phyloP scores from a whole-genome alignment of 768 basidiomycete species.

The Ephemerocybe angulata region DNA sequence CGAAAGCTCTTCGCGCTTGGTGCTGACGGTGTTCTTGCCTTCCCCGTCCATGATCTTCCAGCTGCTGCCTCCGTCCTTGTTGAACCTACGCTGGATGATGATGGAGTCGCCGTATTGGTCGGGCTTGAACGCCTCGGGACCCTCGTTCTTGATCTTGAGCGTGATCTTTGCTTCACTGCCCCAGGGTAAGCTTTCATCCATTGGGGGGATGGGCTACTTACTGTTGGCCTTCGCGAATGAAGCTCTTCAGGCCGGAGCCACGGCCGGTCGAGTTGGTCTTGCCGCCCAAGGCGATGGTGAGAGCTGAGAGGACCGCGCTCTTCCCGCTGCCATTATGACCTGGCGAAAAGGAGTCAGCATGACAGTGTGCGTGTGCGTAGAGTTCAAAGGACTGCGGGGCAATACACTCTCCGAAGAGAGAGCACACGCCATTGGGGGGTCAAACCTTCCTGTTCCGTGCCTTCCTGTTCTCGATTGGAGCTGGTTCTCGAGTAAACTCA shows the following conservation, averaged over 20 bases:
- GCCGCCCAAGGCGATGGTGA: constrained; percentile 91
- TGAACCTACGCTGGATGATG: constrained; percentile 77
- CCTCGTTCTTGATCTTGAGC: constrained; percentile 83
- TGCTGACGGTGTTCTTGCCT: constrained; percentile 56
- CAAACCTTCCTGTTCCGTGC: constrained; percentile 1
- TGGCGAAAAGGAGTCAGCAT: constrained; percentile 21
- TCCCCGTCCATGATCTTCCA: constrained; percentile 83
- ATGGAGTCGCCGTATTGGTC: constrained; percentile 87
- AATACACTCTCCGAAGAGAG: too few species aligned
- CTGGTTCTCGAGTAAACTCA: too few species aligned
- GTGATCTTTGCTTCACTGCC: too few species aligned
- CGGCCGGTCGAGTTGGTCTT: constrained; percentile 89
- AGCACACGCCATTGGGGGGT: too few species aligned
- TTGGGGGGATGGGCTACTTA: constrained; percentile 42
- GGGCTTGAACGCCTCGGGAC: constrained; percentile 83
- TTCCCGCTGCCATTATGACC: constrained; percentile 96
- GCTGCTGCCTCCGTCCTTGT: constrained; percentile 64
- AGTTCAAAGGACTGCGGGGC: too few species aligned
- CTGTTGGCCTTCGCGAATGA: constrained; percentile 82
- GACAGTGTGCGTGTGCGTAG: too few species aligned
- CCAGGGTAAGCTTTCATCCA: too few species aligned
- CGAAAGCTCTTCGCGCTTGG: constrained; percentile 81
- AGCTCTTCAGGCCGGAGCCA: constrained; percentile 77
- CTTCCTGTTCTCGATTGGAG: too few species aligned
- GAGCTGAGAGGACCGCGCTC: constrained; percentile 89